Conservation (phyloP, 306 rosid species). For the Cicer yamashitae region DNA sequence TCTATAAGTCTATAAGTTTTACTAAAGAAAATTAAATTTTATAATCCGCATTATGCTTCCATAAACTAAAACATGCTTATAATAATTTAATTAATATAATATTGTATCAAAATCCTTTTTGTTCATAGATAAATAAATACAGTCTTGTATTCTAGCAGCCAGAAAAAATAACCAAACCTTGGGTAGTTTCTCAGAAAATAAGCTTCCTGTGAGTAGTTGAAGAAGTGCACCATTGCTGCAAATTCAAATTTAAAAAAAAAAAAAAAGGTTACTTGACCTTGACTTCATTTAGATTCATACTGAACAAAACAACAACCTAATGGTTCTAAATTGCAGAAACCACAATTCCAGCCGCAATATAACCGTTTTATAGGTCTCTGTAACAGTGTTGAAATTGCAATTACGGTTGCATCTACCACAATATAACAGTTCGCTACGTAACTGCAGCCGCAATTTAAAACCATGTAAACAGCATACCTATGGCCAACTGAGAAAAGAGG, state of each 20-base stretch:
- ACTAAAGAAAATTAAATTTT: constrained; percentile 43
- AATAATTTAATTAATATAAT: neutral
- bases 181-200: constrained; percentile 58
- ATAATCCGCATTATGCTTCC: constrained; percentile 35
- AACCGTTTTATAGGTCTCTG: too few species aligned
- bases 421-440: too few species aligned
- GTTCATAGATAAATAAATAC: constrained; percentile 10
- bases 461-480: constrained; percentile 53
- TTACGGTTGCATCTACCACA: too few species aligned
- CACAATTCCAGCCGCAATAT: too few species aligned
- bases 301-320: too few species aligned
- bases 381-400: too few species aligned
- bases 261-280: constrained; percentile 33
- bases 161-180: constrained; percentile 56
- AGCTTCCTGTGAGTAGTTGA: constrained; percentile 60
- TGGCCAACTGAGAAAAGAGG: constrained; percentile 90
- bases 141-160: constrained; percentile 13
- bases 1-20: constrained; percentile 33
- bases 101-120: constrained; percentile 23
- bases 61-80: constrained; percentile 22
- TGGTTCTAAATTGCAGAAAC: too few species aligned
- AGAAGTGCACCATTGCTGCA: constrained; percentile 63
- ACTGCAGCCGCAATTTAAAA: too few species aligned
- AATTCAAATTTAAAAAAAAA: neutral
- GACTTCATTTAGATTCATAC: constrained; percentile 45